Percentiles rank a stretch among this genome's conserved stretches.
Conservation (phyloP, 1,284 basidiomycete species). For the Coriolopsis trogii region DNA sequence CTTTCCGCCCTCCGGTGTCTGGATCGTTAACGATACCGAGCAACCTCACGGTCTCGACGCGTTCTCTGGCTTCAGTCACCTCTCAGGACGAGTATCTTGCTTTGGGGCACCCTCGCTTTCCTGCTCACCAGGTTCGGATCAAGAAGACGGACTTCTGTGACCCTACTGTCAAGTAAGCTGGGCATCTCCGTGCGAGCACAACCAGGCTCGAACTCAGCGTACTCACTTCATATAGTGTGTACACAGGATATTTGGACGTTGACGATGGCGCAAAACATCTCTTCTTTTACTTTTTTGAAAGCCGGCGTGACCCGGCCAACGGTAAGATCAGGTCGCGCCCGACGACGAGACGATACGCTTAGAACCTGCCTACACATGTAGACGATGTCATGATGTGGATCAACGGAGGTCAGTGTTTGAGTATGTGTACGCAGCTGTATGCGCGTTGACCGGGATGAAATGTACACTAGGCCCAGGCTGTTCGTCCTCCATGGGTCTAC, state of each 20-base stretch:
- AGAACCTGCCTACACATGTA: constrained; percentile 5
- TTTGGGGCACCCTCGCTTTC: constrained; percentile 50
- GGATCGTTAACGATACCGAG: constrained; percentile 5
- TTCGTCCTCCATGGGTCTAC: constrained; percentile 63
- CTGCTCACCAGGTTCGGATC: constrained; percentile 56
- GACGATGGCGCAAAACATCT: constrained; percentile 63
- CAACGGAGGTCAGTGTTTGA: constrained; percentile 52
- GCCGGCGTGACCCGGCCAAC: constrained; percentile 64
- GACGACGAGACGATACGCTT: background rate
- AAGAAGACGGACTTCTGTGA: constrained; percentile 66
- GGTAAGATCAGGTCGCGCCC: constrained; percentile 24
- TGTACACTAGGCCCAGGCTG: constrained; percentile 71
- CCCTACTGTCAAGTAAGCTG: constrained; percentile 55
- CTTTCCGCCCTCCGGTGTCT: background rate
- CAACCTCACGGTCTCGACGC: constrained; percentile 15
- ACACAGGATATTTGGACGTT: constrained; percentile 66
- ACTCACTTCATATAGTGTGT: constrained; percentile 41
- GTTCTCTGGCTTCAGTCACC: constrained; percentile 32
- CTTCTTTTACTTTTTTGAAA: constrained; percentile 90
- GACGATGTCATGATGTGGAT: constrained; percentile 78
- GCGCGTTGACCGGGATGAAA: too few species aligned
- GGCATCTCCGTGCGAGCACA: constrained; percentile 6
- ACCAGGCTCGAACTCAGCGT: background rate
- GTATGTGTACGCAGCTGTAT: background rate
- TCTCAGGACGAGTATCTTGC: constrained; percentile 43